These are phyloP conservation scores for Fusarium graminum DNA, from an alignment of 2,329 filamentous ascomycete species.

Conservation along the genomic window DNA sequence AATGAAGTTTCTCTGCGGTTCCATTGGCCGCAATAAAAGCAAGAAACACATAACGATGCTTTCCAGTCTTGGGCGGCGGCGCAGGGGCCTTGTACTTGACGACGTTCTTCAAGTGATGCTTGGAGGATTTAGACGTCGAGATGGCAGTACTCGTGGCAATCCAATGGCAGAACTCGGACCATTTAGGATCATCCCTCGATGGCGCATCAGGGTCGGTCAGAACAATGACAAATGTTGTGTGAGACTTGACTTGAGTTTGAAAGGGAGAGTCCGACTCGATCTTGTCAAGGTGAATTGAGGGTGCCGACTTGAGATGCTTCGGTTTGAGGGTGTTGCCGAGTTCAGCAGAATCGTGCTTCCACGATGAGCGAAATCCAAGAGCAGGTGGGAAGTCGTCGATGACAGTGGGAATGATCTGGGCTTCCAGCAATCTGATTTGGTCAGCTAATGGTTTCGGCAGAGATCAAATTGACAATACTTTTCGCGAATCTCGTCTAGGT, in stretches of 20 bases:
- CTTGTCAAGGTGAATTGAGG: constrained; percentile 5
- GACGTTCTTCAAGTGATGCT: constrained; percentile 17
- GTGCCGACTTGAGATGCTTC: constrained; percentile 6
- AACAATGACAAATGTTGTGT: constrained; percentile 22
- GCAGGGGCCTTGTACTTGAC: constrained; percentile 39
- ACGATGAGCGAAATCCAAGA: constrained; percentile 24
- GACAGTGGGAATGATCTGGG: constrained; percentile 38
- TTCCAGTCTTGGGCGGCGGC: constrained; percentile 39
- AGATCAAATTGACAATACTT: neutral
- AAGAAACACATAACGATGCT: constrained; percentile 44
- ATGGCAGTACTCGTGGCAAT: constrained; percentile 18
- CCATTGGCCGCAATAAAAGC: constrained; percentile 39
- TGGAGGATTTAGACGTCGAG: neutral
- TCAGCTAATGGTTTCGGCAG: rapidly evolving
- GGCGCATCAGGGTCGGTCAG: constrained; percentile 45
- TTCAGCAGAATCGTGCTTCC: constrained; percentile 28
- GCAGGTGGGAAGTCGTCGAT: constrained; percentile 41
- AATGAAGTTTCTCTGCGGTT: constrained; percentile 31
- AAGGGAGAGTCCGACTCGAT: neutral
- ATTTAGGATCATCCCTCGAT: constrained; percentile 39
- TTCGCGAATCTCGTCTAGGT: constrained; percentile 16
- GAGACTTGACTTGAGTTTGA: neutral
- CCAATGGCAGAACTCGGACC: constrained; percentile 46
- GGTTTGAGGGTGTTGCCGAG: constrained; percentile 40
- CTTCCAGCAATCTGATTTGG: constrained; percentile 2